phyloP scores from a whole-genome alignment of 1,284 basidiomycete genomes.

The Moesziomyces aphidis region DNA sequence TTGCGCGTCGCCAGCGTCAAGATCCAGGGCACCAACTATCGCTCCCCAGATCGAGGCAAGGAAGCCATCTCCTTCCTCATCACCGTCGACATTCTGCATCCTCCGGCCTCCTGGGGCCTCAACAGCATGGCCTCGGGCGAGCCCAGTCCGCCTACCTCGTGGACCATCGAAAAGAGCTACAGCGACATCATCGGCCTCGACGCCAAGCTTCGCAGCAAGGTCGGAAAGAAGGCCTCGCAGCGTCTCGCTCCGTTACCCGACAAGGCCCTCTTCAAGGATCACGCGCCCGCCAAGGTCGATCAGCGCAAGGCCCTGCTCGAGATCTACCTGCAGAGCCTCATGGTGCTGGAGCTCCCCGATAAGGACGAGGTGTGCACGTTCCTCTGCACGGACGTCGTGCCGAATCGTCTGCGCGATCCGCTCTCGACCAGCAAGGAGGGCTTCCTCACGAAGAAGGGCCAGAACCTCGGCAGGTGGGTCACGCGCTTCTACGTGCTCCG shows the following conservation, averaged over 20 bases:
- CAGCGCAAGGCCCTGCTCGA: constrained; percentile 80
- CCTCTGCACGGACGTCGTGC: constrained; percentile 87
- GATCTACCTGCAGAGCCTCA: constrained; percentile 85
- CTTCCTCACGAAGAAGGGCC: constrained; percentile 94
- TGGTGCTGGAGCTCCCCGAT: constrained; percentile 81
- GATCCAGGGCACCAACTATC: constrained; percentile 75
- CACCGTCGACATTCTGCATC: constrained; percentile 57
- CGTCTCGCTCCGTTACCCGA: constrained; percentile 83
- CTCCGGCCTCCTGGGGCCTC: constrained; percentile 69
- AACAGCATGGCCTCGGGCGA: constrained; percentile 45
- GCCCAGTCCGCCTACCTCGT: constrained; percentile 77
- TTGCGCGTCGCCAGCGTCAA: constrained; percentile 55
- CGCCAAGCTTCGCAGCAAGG: constrained; percentile 73
- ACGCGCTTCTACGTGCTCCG: constrained; percentile 88
- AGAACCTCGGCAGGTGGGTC: constrained; percentile 84
- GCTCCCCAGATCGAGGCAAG: constrained; percentile 85
- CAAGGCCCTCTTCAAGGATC: constrained; percentile 92
- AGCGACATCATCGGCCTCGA: constrained; percentile 89
- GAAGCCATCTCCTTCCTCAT: constrained; percentile 87
- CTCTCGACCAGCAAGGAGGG: constrained; percentile 85
- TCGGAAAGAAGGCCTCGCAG: constrained; percentile 77
- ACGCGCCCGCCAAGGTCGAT: constrained; percentile 94
- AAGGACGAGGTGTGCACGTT: constrained; percentile 92
- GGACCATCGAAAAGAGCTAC: constrained; percentile 94
- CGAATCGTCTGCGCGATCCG: constrained; percentile 69